Evolutionary conservation across 495 filamentous ascomycete genomes (phyloP).

Genomic region (Neurospora africana): DNA sequence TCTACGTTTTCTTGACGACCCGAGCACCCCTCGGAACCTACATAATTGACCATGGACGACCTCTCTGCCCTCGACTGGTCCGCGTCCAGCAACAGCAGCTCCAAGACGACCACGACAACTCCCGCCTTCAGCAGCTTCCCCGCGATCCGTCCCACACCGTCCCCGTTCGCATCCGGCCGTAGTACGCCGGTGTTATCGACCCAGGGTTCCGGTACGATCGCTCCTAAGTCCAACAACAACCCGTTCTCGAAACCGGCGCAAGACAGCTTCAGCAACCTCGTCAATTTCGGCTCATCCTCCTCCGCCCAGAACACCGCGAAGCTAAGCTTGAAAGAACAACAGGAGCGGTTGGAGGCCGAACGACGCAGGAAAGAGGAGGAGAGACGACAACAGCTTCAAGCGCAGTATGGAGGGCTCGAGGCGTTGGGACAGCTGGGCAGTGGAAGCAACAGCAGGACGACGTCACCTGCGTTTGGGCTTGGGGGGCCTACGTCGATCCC

Average conservation of each 20-base stretch:
- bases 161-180: conserved; percentile 49
- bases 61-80: conserved; percentile 44
- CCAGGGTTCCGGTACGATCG: conserved; percentile 39
- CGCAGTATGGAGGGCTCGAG: conserved; percentile 52
- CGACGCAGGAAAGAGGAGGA: conserved; percentile 67
- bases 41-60: conserved; percentile 39
- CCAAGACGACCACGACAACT: conserved; percentile 31
- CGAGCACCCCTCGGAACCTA: background rate
- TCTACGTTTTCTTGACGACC: background rate
- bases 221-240: conserved; percentile 29
- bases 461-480: background rate
- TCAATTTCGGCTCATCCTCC: conserved; percentile 51
- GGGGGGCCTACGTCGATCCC: conserved; percentile 20
- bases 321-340: conserved; percentile 73
- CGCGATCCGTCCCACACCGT: conserved; percentile 49
- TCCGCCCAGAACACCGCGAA: conserved; percentile 55
- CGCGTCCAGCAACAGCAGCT: conserved; percentile 21
- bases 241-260: conserved; percentile 51
- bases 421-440: background rate
- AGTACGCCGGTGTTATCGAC: conserved; percentile 52
- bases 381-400: conserved; percentile 53
- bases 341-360: conserved; percentile 69
- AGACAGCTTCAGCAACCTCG: conserved; percentile 85
- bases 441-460: background rate
- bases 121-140: conserved; percentile 43